Evolutionary conservation across 164 flowering plant genomes (phyloP), one percentile per base, ranked within the genome.

Genomic region (Sextonia rubra): DNA sequence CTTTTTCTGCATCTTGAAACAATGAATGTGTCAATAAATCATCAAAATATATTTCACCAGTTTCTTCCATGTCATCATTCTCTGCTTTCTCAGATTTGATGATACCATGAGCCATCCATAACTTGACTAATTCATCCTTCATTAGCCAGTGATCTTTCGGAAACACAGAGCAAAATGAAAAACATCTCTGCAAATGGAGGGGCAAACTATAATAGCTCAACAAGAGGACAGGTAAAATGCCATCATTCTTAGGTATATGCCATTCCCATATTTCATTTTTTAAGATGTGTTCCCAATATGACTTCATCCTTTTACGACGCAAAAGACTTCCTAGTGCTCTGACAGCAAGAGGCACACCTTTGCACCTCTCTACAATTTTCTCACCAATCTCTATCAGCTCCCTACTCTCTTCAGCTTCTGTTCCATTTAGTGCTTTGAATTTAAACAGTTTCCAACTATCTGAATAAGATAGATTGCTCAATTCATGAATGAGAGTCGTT

Each of bases 41-140:
- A 24, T 61, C 25, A 24, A 25, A 22, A 23, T 67, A 44, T 27
- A 20, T 23, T n/a, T 6, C 17, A 11, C 52, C 26, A 12, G 4
- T 47, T 22, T 47, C 49, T n/a, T 44, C 27, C 24, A 9, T 24
- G 2, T 4, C 27, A 12, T 44, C 2, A 4, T 47, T 47, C 48
- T 23, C 26, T 20, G 5, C 8, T 18, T 32, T 23, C 49, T 12
- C 24, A 65, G 27, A 3, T 2, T 1, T 47, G 6, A 47, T 67
- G 69, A 67, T 1, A 47, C 56, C 56, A 25, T 47, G 52, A 47
- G 69, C 69, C 69, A 67, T 67, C 69, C 69, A 67, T 47, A 47
- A 1, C 27, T 67, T 22, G 25, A 47, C 25, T 23, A 67, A 47
- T n/a, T n/a, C 58, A 47, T 68, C 58, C 58, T 22, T 68, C 2